Conservation (phyloP, 179 eudicot species). For the Gypsophila paniculata region DNA sequence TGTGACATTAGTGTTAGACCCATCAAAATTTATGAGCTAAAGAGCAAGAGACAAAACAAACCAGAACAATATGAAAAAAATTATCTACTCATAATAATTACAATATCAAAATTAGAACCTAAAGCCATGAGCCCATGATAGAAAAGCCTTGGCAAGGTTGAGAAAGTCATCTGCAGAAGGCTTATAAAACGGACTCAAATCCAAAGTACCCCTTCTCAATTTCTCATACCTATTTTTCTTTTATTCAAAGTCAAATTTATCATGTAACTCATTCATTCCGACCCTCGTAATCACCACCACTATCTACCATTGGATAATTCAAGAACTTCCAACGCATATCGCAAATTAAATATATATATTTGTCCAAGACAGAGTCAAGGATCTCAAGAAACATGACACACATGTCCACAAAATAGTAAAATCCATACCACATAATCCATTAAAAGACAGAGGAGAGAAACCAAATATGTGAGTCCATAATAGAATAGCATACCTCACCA, state of each 20-base stretch:
- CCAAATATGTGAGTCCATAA: conserved; percentile 5
- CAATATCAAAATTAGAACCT: not conserved
- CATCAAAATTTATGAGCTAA: not conserved
- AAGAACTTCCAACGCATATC: not conserved
- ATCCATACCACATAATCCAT: not conserved
- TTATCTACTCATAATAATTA: not conserved
- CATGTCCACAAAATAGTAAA: not conserved
- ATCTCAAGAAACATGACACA: not conserved
- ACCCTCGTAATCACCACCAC: not conserved
- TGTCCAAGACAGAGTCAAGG: conserved; percentile 5
- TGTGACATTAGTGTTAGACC: not conserved
- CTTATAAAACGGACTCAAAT: not conserved
- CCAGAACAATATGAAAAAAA: not conserved
- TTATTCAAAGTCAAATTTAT: not conserved
- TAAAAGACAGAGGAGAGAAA: not conserved
- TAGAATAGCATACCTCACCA: conserved; percentile 73
- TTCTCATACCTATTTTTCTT: not conserved
- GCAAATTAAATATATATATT: not conserved
- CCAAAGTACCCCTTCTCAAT: not conserved
- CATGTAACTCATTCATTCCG: too few relatives aligned
- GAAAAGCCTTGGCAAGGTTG: not conserved
- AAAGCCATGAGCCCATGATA: not conserved
- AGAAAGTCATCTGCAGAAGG: not conserved
- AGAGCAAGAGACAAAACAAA: not conserved
- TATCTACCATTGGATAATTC: too few relatives aligned